Evolutionary conservation across 768 basidiomycete species (phyloP), one percentile per base, ranked within the genome.

Genomic region (Dendrothele bispora): DNA sequence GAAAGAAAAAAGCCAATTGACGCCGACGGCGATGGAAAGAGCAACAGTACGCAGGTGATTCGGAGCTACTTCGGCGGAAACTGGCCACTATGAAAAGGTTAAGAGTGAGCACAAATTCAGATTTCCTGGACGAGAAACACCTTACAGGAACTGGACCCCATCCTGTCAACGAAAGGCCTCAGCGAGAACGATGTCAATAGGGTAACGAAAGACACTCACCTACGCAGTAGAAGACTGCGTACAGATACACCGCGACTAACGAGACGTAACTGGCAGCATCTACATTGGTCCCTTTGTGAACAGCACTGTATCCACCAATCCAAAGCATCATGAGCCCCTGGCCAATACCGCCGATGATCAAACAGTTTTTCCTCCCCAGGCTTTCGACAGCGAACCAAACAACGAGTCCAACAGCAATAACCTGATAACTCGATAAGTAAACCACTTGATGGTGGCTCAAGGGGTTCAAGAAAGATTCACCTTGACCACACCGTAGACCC

Each of bases 321-420:
- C 71, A 77, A n/a, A 75, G 63, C 74, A 77, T 76, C 59, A 59
- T 73, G 7, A 62, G 48, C 5, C 70, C 70, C 53, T 80, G 80
- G 5, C 77, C 75, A 5, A 78, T 47, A 18, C 75, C 75, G 11
- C 78, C 77, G 32, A 74, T 62, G 35, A 82, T 64, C 15, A 81
- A 62, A 46, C 73, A 78, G 37, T 55, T 63, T 52, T 80, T 81
- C 41, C 77, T 69, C 3, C 80, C 80, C 29, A 73, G 46, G 27
- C 63, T 52, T 51, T 81, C 79, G 4, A 80, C 69, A n/a, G 71
- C 77, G 46, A 79, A 70, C 1, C 66, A 48, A 28, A 79, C 67
- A 5, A 69, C 66, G 15, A 66, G 53, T 12, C 54, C 60, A 21
- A 78, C 75, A 5, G 69, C 56, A 38, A 79, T 51, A 18, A 75